Base-by-base conservation (phyloP, 305 asterid species). In the Fraxinus sp. region DNA sequence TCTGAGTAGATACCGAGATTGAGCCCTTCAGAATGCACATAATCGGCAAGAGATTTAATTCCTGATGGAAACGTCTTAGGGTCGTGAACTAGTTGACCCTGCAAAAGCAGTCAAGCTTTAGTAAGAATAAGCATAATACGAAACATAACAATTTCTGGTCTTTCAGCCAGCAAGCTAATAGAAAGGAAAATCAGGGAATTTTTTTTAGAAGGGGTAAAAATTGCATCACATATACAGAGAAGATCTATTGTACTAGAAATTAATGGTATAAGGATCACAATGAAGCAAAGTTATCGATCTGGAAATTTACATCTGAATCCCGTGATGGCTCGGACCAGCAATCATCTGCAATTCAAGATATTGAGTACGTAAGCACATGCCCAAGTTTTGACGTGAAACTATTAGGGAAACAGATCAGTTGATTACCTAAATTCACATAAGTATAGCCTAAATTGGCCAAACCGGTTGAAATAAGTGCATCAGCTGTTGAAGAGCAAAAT, bases 1-100 rank as follows among this genome's bases (percentile, higher is more conserved):
- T 94, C 98, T 59, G 98, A 95, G 88, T 96, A 96, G 84, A 96
- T 91, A 46, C 99, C 98, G 1, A 96, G 91, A 90, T 94, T 96
- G 75, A 96, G 94, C 80, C 97, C 98, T 89, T 91, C 93, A 3
- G 89, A 89, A 82, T 96, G 99, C 71, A 94, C 94, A 86, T 93
- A 93, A 90, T 93, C 98, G 37, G 99, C 95, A 77, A 94, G 91
- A 86, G 92, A 91, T 85, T 94, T 91, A 77, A 96, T 90, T 84
- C 99, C 98, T 0, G 97, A 94, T n/a, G 98, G 97, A 73, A 96
- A 96, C 26, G 92, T 81, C 85, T 91, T 86, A 10, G 91, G 41
- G 79, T 92, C 94, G 20, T 97, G 87, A 86, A 86, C 89, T 80
- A 94, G 84, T 81, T 89, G 95, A 86, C 92, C 98, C 98, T 94